These are phyloP conservation scores for Turnera subulata DNA, from an alignment of 345 rosid species.

Conservation along the genomic window DNA sequence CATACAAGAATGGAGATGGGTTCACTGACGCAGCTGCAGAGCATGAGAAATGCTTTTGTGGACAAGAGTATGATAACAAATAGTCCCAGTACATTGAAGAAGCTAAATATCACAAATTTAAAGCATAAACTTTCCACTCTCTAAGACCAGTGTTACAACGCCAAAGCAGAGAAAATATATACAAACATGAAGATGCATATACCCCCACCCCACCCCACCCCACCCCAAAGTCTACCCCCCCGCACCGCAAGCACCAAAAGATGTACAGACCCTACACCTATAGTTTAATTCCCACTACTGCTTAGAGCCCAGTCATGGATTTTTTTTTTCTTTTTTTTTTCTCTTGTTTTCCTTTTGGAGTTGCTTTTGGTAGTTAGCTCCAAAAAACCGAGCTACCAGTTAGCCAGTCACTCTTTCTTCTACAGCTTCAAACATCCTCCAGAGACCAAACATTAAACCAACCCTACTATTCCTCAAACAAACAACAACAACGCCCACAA, in stretches of 20 bases:
- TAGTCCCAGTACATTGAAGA: neutral
- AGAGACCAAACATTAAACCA: slow-evolving; percentile 15
- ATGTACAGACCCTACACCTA: slow-evolving; percentile 29
- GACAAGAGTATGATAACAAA: neutral
- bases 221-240: slow-evolving; percentile 1
- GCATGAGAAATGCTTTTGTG: no score
- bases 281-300: slow-evolving; percentile 15
- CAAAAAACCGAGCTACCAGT: slow-evolving; percentile 36
- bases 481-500: slow-evolving; percentile 4
- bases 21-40: no score
- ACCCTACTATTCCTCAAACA: slow-evolving; percentile 9
- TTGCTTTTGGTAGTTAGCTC: slow-evolving; percentile 31
- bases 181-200: slow-evolving; percentile 19
- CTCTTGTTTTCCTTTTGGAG: neutral
- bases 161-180: slow-evolving; percentile 26
- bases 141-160: slow-evolving; percentile 15
- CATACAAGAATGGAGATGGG: neutral
- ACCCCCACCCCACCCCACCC: neutral
- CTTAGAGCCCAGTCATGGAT: slow-evolving; percentile 17
- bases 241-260: slow-evolving; percentile 13
- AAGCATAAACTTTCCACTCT: neutral
- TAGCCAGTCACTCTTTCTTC: slow-evolving; percentile 11
- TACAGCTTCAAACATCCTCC: slow-evolving; percentile 16
- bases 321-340: no score
- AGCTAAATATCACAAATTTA: neutral